These are phyloP conservation scores for Chaetomium fimeti DNA, from an alignment of 495 filamentous ascomycete species.

Conservation along the genomic window DNA sequence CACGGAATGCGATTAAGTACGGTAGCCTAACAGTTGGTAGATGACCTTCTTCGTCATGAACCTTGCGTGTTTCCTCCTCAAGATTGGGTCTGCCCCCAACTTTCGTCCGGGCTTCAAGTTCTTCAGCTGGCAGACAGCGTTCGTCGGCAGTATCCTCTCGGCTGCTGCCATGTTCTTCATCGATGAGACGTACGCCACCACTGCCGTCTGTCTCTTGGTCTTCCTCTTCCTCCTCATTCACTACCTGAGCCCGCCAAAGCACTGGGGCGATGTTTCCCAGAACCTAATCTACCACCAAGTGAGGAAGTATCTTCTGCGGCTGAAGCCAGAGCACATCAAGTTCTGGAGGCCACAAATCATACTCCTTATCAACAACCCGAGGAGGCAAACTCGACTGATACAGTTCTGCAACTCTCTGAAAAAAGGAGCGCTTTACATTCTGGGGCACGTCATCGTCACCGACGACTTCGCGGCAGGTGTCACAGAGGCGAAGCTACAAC, in stretches of 20 bases:
- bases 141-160: conserved; percentile 68
- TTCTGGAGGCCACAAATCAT: conserved; percentile 88
- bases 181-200: conserved; percentile 76
- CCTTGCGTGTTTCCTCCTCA: conserved; percentile 81
- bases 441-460: conserved; percentile 84
- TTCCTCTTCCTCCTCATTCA: conserved; percentile 81
- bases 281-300: conserved; percentile 91
- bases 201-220: conserved; percentile 69
- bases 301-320: conserved; percentile 77
- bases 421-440: conserved; percentile 79
- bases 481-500: conserved; percentile 76
- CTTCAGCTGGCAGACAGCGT: conserved; percentile 83
- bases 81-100: conserved; percentile 90
- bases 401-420: conserved; percentile 92
- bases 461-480: conserved; percentile 76
- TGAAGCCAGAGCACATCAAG: conserved; percentile 86
- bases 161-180: conserved; percentile 86
- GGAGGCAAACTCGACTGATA: conserved; percentile 74
- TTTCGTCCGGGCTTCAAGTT: conserved; percentile 86
- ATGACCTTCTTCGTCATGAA: conserved; percentile 78
- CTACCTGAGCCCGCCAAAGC: conserved; percentile 78
- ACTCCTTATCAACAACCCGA: conserved; percentile 77
- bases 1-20: not conserved
- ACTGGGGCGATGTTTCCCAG: conserved; percentile 88
- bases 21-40: conserved; percentile 28